These are phyloP conservation scores for Coniochaeta hoffmannii DNA, from an alignment of 2,329 filamentous ascomycete species.

Conservation along the genomic window DNA sequence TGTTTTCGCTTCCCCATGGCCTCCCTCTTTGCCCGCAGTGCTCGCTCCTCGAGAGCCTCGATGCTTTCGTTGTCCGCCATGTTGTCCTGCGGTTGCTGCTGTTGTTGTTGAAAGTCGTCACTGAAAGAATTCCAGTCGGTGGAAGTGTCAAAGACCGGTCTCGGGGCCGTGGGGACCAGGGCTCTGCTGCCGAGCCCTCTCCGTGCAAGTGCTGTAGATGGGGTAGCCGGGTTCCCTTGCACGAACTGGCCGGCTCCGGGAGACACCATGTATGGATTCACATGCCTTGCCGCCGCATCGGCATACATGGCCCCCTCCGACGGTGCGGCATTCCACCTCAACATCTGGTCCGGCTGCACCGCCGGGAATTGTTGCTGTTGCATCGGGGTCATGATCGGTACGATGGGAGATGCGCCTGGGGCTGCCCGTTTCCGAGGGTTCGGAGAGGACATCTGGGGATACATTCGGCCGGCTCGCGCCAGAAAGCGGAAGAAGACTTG, in stretches of 20 bases:
- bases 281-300: constrained; percentile 22
- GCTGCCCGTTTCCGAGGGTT: constrained; percentile 66
- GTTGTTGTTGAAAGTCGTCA: constrained; percentile 34
- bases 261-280: constrained; percentile 29
- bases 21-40: constrained; percentile 76
- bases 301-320: constrained; percentile 28
- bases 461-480: constrained; percentile 4
- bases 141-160: constrained; percentile 17
- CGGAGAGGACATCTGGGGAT: constrained; percentile 35
- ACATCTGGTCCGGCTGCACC: constrained; percentile 38
- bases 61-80: constrained; percentile 60
- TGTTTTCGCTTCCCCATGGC: constrained; percentile 86
- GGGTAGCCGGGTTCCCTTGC: constrained; percentile 18
- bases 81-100: constrained; percentile 28
- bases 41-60: constrained; percentile 71
- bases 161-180: constrained; percentile 35
- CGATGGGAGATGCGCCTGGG: constrained; percentile 60
- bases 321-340: constrained; percentile 34
- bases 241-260: constrained; percentile 15
- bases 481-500: neutral
- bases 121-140: constrained; percentile 31
- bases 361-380: constrained; percentile 40
- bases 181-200: constrained; percentile 40
- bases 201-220: constrained; percentile 45
- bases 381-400: constrained; percentile 45